Percentiles rank a stretch among this genome's conserved stretches.
These are phyloP conservation scores for Tulasnella sp. DNA, from an alignment of 768 basidiomycete genomes.

Conservation along the genomic window DNA sequence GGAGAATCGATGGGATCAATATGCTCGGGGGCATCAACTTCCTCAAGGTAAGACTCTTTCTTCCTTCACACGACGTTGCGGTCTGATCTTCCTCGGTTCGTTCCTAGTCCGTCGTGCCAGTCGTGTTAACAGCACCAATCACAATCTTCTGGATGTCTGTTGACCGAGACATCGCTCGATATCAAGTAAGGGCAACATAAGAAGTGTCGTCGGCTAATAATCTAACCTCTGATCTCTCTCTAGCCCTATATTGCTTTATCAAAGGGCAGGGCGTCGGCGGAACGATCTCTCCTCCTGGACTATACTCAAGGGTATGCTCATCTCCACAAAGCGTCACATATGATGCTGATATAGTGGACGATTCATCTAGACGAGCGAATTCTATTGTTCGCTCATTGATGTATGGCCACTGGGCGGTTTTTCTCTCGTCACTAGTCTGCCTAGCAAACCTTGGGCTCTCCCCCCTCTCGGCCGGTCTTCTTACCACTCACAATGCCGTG, in stretches of 20 bases:
- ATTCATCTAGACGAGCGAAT: slow-evolving; percentile 36
- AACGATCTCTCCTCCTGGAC: slow-evolving; percentile 56
- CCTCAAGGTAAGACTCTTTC: slow-evolving; percentile 33
- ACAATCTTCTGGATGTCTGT: slow-evolving; percentile 43
- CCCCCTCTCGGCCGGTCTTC: slow-evolving; percentile 44
- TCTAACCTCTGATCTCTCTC: slow-evolving; percentile 9
- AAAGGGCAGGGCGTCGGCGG: slow-evolving; percentile 45
- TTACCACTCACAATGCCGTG: slow-evolving; percentile 21
- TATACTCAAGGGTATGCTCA: slow-evolving; percentile 41
- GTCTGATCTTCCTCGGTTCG: not conserved
- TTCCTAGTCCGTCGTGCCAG: slow-evolving; percentile 49
- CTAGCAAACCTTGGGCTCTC: slow-evolving; percentile 44
- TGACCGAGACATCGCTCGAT: slow-evolving; percentile 49
- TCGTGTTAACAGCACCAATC: slow-evolving; percentile 43
- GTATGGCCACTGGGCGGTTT: slow-evolving; percentile 49
- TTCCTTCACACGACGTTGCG: not conserved
- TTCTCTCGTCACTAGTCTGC: slow-evolving; percentile 46
- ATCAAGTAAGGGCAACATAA: slow-evolving; percentile 49
- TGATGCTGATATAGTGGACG: slow-evolving; percentile 1
- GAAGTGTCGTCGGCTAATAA: too few relatives aligned
- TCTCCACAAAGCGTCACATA: slow-evolving; percentile 24
- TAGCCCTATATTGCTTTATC: slow-evolving; percentile 58
- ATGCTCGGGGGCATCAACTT: slow-evolving; percentile 36
- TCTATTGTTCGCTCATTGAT: slow-evolving; percentile 41
- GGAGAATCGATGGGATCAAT: not conserved